Evolutionary conservation across 768 basidiomycete species (phyloP).

Genomic region (Suillus spraguei): DNA sequence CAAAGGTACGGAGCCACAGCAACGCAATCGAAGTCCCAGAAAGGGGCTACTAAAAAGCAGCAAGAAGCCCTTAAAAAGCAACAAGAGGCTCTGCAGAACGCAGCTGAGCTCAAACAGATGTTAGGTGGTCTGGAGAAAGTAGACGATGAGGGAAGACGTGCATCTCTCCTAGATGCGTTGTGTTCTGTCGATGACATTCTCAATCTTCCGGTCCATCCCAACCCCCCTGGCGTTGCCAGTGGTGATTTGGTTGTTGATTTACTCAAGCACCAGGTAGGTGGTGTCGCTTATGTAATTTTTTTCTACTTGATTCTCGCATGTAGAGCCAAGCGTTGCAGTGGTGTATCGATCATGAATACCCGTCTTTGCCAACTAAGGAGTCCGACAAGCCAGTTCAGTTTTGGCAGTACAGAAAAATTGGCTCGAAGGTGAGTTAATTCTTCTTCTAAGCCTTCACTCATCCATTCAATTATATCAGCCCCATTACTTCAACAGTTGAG

Average conservation of each 20-base stretch:
- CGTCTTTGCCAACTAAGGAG: slow-evolving; percentile 65
- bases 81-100: slow-evolving; percentile 58
- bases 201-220: slow-evolving; percentile 67
- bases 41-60: slow-evolving; percentile 30
- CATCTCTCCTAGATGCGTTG: slow-evolving; percentile 69
- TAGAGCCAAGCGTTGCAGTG: slow-evolving; percentile 86
- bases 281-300: background rate
- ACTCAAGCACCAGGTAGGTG: slow-evolving; percentile 76
- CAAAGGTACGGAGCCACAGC: slow-evolving; percentile 17
- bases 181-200: slow-evolving; percentile 72
- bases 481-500: slow-evolving; percentile 71
- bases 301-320: background rate
- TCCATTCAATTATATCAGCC: slow-evolving; percentile 31
- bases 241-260: slow-evolving; percentile 74
- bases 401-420: slow-evolving; percentile 72
- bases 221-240: slow-evolving; percentile 68
- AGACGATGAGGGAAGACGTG: slow-evolving; percentile 72
- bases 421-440: slow-evolving; percentile 48
- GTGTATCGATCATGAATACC: slow-evolving; percentile 83
- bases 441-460: background rate
- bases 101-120: slow-evolving; percentile 67
- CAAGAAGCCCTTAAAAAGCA: slow-evolving; percentile 40
- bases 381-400: slow-evolving; percentile 83
- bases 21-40: slow-evolving; percentile 37
- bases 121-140: slow-evolving; percentile 72